These are phyloP conservation scores for Bauhinia variegata DNA, from an alignment of 306 rosid species.

Conservation along the genomic window DNA sequence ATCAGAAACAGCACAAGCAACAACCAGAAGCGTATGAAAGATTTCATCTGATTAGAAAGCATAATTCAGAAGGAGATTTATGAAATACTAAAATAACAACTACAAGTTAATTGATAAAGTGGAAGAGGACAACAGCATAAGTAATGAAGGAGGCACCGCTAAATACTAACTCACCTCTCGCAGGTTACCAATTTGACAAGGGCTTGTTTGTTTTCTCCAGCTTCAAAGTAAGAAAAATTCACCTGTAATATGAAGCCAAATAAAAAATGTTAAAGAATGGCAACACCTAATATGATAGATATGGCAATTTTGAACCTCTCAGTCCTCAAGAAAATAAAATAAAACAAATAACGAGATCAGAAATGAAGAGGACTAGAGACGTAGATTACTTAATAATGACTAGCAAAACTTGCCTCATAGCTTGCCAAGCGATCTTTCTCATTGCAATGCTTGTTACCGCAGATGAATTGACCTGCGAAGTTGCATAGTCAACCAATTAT, in stretches of 20 bases:
- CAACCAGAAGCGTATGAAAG: constrained; percentile 11
- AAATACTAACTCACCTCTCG: constrained; percentile 67
- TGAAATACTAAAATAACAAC: not conserved
- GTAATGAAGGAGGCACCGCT: constrained; percentile 19
- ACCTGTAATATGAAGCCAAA: constrained; percentile 55
- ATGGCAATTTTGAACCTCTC: not conserved
- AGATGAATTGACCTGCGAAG: constrained; percentile 82
- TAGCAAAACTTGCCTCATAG: constrained; percentile 67
- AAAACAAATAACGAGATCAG: not conserved
- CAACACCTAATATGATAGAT: constrained; percentile 20
- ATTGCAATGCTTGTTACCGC: constrained; percentile 86
- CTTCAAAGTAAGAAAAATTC: constrained; percentile 88
- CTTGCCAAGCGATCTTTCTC: constrained; percentile 77
- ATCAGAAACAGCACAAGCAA: constrained; percentile 1
- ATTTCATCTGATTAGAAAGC: not conserved
- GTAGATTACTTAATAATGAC: not conserved
- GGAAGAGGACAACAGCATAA: constrained; percentile 13
- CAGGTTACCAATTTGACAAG: constrained; percentile 87
- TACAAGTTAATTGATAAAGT: not conserved
- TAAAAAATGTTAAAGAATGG: constrained; percentile 7
- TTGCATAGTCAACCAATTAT: constrained; percentile 34
- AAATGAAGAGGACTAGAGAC: not conserved
- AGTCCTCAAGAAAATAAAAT: not conserved
- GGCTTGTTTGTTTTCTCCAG: constrained; percentile 93
- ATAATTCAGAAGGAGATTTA: not conserved